Evolutionary conservation across 345 rosid genomes (phyloP).

Genomic region (Anacardium occidentale): DNA sequence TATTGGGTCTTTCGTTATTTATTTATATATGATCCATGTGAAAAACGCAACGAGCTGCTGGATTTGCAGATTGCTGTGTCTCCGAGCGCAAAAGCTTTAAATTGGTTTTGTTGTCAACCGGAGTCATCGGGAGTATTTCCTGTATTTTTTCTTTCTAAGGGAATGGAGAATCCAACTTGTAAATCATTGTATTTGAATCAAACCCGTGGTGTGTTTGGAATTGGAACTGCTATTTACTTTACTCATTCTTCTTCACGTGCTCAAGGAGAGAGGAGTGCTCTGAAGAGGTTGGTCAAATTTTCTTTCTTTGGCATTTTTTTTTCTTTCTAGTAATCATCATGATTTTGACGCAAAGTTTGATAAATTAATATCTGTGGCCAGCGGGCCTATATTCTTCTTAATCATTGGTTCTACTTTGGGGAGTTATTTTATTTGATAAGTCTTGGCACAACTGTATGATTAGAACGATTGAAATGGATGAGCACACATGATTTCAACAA

Average conservation of each 20-base stretch:
- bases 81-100: constrained; percentile 80
- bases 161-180: constrained; percentile 38
- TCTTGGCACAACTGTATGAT: no score
- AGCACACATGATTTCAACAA: no score
- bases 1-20: background rate
- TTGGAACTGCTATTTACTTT: constrained; percentile 77
- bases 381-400: background rate
- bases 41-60: background rate
- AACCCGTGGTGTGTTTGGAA: constrained; percentile 70
- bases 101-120: constrained; percentile 79
- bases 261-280: constrained; percentile 25
- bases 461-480: no score
- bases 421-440: no score
- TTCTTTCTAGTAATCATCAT: background rate
- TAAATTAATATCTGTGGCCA: background rate
- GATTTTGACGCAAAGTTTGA: background rate
- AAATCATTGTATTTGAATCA: constrained; percentile 54
- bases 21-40: background rate
- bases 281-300: constrained; percentile 46
- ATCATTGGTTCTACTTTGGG: background rate
- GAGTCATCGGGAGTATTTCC: constrained; percentile 57
- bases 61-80: constrained; percentile 75
- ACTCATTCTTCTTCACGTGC: constrained; percentile 32
- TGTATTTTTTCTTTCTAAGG: constrained; percentile 76
- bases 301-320: background rate